Percentiles rank a stretch among this genome's conserved stretches.
Evolutionary conservation across 345 rosid species (phyloP).

Genomic region (Salix koriyanagi): DNA sequence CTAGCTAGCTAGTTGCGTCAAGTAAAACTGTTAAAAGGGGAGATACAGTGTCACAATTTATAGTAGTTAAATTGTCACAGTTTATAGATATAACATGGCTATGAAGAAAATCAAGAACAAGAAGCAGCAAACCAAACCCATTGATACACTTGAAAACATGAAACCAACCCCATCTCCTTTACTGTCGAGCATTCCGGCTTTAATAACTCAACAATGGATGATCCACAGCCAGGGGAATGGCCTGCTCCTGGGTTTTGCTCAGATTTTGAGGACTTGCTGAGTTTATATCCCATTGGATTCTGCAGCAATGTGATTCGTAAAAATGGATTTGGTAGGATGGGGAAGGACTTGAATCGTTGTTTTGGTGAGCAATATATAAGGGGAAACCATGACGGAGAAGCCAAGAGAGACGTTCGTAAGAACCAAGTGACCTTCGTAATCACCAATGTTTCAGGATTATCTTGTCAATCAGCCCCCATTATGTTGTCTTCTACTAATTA

Average conservation of each 20-base stretch:
- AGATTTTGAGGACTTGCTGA: constrained; percentile 9
- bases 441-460: background rate
- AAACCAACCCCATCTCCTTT: background rate
- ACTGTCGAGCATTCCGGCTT: constrained; percentile 22
- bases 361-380: background rate
- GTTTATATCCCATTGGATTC: constrained; percentile 25
- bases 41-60: background rate
- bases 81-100: background rate
- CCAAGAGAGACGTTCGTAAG: background rate
- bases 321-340: background rate
- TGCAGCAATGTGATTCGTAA: background rate
- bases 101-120: background rate
- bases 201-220: constrained; percentile 9
- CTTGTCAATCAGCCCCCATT: background rate
- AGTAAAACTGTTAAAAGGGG: background rate
- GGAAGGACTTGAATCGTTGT: background rate
- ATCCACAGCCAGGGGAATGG: background rate
- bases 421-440: background rate
- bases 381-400: background rate
- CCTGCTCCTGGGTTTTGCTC: background rate
- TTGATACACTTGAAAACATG: background rate
- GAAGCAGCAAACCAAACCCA: background rate
- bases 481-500: background rate
- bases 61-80: background rate
- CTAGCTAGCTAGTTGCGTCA: too few relatives aligned